A percentile compares a stretch with the other conserved stretches of the same genome.
These are phyloP conservation scores for Lithospermum erythrorhizon DNA, from an alignment of 257 asterid species.

Conservation along the genomic window DNA sequence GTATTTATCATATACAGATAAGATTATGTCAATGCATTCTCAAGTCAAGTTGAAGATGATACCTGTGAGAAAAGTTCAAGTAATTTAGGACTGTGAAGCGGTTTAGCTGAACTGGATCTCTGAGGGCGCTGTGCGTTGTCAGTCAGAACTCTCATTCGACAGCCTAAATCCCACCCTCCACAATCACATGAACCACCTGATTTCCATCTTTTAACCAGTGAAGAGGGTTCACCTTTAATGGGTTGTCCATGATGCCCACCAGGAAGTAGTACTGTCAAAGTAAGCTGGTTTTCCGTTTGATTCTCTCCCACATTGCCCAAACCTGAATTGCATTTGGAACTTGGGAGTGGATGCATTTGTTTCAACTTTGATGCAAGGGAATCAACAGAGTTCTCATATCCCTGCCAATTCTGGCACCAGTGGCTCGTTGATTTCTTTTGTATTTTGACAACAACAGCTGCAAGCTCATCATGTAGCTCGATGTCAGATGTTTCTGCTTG, in stretches of 20 bases:
- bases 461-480: slow-evolving; percentile 45
- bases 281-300: slow-evolving; percentile 12
- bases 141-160: slow-evolving; percentile 38
- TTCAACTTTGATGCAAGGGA: slow-evolving; percentile 8
- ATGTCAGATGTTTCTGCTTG: slow-evolving; percentile 20
- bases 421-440: slow-evolving; percentile 13
- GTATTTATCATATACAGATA: background rate
- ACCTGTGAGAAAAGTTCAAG: slow-evolving; percentile 61
- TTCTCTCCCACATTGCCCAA: slow-evolving; percentile 10
- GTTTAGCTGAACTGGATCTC: slow-evolving; percentile 16
- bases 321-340: slow-evolving; percentile 4
- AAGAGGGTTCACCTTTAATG: slow-evolving; percentile 62
- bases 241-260: slow-evolving; percentile 75
- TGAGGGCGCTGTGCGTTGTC: slow-evolving; percentile 11
- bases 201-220: slow-evolving; percentile 63
- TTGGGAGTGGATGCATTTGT: slow-evolving; percentile 17
- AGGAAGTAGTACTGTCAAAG: slow-evolving; percentile 49
- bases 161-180: slow-evolving; percentile 91
- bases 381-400: background rate
- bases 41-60: background rate
- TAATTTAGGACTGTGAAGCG: slow-evolving; percentile 20
- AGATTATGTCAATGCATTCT: background rate
- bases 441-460: slow-evolving; percentile 46
- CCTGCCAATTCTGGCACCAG: slow-evolving; percentile 11
- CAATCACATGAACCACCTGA: slow-evolving; percentile 76